Base-by-base conservation (phyloP, 108 stramenopile genomes). In the Aureococcus anophagefferens region DNA sequence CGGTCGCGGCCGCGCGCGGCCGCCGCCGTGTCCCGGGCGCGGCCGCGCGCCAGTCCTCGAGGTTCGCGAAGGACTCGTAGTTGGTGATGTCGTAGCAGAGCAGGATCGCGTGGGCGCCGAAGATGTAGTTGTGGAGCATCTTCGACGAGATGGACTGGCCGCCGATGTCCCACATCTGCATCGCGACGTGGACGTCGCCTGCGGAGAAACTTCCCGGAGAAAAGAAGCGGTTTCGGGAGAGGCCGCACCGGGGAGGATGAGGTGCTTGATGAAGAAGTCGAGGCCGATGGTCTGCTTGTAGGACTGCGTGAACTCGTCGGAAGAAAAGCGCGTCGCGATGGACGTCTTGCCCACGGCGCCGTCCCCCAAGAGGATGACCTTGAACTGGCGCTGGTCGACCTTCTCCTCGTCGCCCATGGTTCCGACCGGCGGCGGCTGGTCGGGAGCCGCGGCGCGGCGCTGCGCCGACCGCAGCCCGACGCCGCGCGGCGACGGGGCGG, bases 261-360 rank as follows among this genome's bases (percentile, higher is more conserved):
- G 67, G 28, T 81, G 63, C 35, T 86, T 84, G 33, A 87, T 79
- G 72, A 87, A 85, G 71, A 87, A 87, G 76, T 87, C 86, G 21
- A 87, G 71, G 11, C 86, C 86, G 59, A 87, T 84, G 0, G 86
- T 87, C 64, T 87, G 86, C 75, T 86, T 86, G 78, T 87, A 86
- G 5, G 68, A n/a, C 29, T 82, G 64, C 9, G 67, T 63, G 63
- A 87, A 87, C 25, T 69, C 66, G 28, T 78, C 79, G 17, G 84
- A 30, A 4, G 81, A 34, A 45, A 87, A 86, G 36, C 86, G 72
- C 0, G 62, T 76, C 4, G 81, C 80, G 29, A 85, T 84, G 1
- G 80, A 84, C 13, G 85, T 87, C 62, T 87, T 87, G 5, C 86
- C 86, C 15, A 87, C 86, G 5, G 84, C 83, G 0, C 86, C 86